Evolutionary conservation across 148 eudicot species (phyloP), one percentile per base, ranked within the genome.

Genomic region (Gaultheria prostrata): DNA sequence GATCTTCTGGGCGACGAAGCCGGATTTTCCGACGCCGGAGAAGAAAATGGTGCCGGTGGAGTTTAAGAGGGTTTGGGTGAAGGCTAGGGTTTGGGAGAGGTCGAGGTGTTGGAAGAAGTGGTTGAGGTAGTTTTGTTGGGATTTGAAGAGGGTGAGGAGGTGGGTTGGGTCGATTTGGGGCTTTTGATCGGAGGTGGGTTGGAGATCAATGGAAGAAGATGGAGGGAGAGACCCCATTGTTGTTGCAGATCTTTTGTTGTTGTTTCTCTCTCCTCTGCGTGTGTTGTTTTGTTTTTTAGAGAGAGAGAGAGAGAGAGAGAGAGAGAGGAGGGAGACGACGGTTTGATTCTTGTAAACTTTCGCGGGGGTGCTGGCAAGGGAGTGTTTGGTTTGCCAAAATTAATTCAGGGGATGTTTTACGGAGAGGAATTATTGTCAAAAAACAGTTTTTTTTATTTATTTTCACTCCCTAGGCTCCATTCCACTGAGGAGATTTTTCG

Each of bases 21-120:
- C 99, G 0, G 99, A 97, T 78, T 97, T 97, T 0, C 99, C 99
- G 12, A 97, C 95, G 49, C 99, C 99, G 32, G 98, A 86, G 88
- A 97, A 92, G 84, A 92, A 93, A 45, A 97, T 93, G 9, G 97
- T 91, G 63, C 99, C 99, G 17, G 61, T 82, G 28, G 95, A 76
- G 45, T 89, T 81, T 3, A 97, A 72, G 56, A 97, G 97, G 80
- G 88, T 88, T 72, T 93, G 93, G 30, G 98, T 93, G 90, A 97
- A 97, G 63, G 84, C 75, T 3, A 92, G 88, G 84, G 99, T 91
- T 85, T 95, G 92, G 12, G 98, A 39, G 53, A 91, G 88, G 13
- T 93, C 92, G 30, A 97, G 88, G 80, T 92, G 87, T 28, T 90
- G 87, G 89, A 97, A 97, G 91, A 97, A 97, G 88, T 86, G 86